These are phyloP conservation scores for Dissoconium aciculare DNA, from an alignment of 2,329 filamentous ascomycete species.

Conservation along the genomic window DNA sequence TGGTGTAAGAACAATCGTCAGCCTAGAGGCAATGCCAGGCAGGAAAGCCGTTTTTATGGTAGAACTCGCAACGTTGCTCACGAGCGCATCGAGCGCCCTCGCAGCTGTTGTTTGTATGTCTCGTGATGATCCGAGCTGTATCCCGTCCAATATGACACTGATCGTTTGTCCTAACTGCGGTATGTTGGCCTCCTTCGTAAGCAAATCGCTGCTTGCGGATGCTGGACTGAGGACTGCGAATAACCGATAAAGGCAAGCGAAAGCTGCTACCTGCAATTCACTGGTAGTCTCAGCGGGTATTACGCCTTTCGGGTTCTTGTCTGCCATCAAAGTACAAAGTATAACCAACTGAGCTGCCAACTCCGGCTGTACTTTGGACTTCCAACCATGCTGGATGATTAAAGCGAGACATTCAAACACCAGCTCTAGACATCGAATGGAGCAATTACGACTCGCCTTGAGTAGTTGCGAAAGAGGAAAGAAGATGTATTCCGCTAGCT, in stretches of 20 bases:
- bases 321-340: conserved; percentile 66
- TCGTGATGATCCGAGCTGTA: conserved; percentile 48
- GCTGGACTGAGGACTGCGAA: conserved; percentile 41
- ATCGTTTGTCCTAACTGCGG: conserved; percentile 72
- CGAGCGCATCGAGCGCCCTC: conserved; percentile 47
- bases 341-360: conserved; percentile 75
- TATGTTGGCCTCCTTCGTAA: conserved; percentile 45
- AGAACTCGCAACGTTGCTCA: conserved; percentile 50
- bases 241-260: conserved; percentile 53
- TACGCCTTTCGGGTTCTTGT: conserved; percentile 49
- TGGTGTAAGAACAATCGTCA: conserved; percentile 60
- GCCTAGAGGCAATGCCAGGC: conserved; percentile 69
- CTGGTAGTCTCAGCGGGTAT: conserved; percentile 44
- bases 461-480: conserved; percentile 84
- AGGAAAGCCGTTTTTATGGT: conserved; percentile 73
- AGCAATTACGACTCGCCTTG: conserved; percentile 55
- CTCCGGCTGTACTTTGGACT: conserved; percentile 50
- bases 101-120: conserved; percentile 60
- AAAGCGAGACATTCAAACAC: conserved; percentile 60
- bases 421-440: conserved; percentile 58
- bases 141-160: conserved; percentile 60
- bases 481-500: conserved; percentile 86
- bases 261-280: conserved; percentile 59
- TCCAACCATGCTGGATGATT: conserved; percentile 69
- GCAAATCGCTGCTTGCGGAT: conserved; percentile 30